Evolutionary conservation across 352 stramenopile species (phyloP), one percentile per base, ranked within the genome.

Genomic region (Pythium diclinum): DNA sequence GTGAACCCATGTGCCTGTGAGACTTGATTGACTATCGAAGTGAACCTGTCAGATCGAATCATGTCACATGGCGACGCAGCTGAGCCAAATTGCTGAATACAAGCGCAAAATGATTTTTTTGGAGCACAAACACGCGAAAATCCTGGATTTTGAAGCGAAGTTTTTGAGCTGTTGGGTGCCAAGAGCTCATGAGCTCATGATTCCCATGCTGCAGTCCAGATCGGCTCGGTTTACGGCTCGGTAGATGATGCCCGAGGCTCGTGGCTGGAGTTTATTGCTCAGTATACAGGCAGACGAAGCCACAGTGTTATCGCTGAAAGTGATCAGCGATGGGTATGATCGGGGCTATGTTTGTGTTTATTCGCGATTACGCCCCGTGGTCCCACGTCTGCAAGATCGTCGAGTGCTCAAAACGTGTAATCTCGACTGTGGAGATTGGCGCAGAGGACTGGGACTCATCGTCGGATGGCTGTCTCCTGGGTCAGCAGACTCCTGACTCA

Each of bases 1-100:
- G 25, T 38, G 49, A 36, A 51, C 44, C 60, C 9, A 36, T n/a
- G 6, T 34, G 34, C 61, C 44, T 51, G 44, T 51, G 44, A 51
- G n/a, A 51, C 19, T 16, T 51, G 44, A 51, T 51, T 51, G 44
- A 51, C 44, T 51, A 11, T 5, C 44, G 44, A 51, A 51, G 44
- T 51, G 44, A 51, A 2, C 44, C 42, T 25, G 42, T 25, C 17
- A 49, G 5, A 21, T 13, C 14, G 44, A 14, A 51, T 51, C 44
- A 51, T 51, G 44, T 51, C 44, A 30, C 44, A 51, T 25, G 10
- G 44, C 16, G 13, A 48, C 42, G 44, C 44, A 51, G 44, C 44
- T 51, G 44, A 51, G 44, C 44, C 10, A 11, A 17, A 10, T 28
- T 28, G 36, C 44, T 51, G n/a, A 14, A 51, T 30, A 30, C 44